Base-by-base conservation (phyloP, 2,329 filamentous ascomycete species). In the Cordyceps militaris region DNA sequence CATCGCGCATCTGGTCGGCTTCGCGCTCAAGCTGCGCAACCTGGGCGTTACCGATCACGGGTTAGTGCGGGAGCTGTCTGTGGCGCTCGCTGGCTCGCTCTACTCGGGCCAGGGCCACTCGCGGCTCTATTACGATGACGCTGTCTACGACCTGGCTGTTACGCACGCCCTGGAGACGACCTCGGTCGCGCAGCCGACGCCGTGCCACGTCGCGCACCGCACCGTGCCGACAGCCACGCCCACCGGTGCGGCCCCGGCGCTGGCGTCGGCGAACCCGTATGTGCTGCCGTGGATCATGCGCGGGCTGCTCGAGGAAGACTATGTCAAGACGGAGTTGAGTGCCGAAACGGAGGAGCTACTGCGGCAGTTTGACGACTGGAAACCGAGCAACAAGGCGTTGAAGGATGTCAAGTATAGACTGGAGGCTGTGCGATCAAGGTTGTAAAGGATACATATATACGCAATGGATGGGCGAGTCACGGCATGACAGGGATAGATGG, bases 321-420 rank as follows among this genome's bases (percentile, higher is more conserved):
- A 91, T 66, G 93, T 97, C 24, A 91, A 88, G 70, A 89, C 84
- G 23, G 88, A 95, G 67, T 74, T 96, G 19, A 83, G 83, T 32
- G 74, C 79, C 1, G 94, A 99, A 73, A 91, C 90, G 7, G 82
- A 83, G 60, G 83, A 91, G 66, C 72, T 99, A 52, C 76, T 99
- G n/a, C 79, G 78, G 60, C 85, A 96, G 70, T 99, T 97, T 71
- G 92, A 97, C 69, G 85, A 89, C 55, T 99, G 94, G 94, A 92
- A 88, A 67, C 94, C 94, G 0, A 80, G 79, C 0, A 96, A 86
- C 8, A 99, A 97, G 75, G 89, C 89, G 44, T 74, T 99, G 59
- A 96, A 94, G 74, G 94, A 99, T 72, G 92, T 99, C 48, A 96
- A 96, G 72, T 97, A 95, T 72, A 81, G 94, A 61, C 77, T 99